A percentile compares a stretch with the other conserved stretches of the same genome.
Conservation (phyloP, 139 green algal species). For the Chlorella sp. region DNA sequence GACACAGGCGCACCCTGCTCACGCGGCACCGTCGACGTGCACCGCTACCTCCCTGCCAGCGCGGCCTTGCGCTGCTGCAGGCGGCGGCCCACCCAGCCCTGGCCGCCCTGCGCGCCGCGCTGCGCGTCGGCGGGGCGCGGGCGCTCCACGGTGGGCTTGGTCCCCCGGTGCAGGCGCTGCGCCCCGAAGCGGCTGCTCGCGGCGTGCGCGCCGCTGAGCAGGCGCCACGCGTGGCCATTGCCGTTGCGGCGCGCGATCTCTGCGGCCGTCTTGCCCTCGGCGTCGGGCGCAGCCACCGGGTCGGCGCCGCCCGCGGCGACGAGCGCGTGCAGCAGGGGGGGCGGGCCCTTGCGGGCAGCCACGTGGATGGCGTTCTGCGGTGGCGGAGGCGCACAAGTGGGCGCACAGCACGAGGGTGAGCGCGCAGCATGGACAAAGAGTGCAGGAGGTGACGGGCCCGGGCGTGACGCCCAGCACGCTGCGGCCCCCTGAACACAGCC, state of each 20-base stretch:
- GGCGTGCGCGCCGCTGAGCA: background rate
- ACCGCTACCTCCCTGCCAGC: too few species aligned
- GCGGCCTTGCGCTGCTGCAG: slow-evolving; percentile 30
- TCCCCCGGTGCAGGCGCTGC: slow-evolving; percentile 3
- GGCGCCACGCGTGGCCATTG: slow-evolving; percentile 17
- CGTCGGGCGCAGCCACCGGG: background rate
- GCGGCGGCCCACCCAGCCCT: slow-evolving; percentile 26
- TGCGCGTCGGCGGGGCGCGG: background rate
- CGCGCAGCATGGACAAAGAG: background rate
- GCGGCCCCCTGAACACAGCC: too few species aligned
- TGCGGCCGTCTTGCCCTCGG: slow-evolving; percentile 21
- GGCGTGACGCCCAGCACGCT: too few species aligned
- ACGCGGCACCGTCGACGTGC: too few species aligned
- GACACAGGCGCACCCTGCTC: too few species aligned
- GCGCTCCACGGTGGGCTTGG: slow-evolving; percentile 11
- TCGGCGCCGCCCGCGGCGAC: slow-evolving; percentile 38
- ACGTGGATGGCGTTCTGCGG: slow-evolving; percentile 74
- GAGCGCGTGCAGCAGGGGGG: slow-evolving; percentile 52
- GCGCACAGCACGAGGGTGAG: background rate
- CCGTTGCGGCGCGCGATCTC: slow-evolving; percentile 28
- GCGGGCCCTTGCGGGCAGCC: slow-evolving; percentile 71
- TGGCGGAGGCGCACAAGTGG: background rate
- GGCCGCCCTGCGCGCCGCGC: background rate
- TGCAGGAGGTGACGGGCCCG: slow-evolving; percentile 13
- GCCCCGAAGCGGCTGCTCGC: background rate